Evolutionary conservation across 306 rosid genomes (phyloP).

Genomic region (Rosa lucieae): DNA sequence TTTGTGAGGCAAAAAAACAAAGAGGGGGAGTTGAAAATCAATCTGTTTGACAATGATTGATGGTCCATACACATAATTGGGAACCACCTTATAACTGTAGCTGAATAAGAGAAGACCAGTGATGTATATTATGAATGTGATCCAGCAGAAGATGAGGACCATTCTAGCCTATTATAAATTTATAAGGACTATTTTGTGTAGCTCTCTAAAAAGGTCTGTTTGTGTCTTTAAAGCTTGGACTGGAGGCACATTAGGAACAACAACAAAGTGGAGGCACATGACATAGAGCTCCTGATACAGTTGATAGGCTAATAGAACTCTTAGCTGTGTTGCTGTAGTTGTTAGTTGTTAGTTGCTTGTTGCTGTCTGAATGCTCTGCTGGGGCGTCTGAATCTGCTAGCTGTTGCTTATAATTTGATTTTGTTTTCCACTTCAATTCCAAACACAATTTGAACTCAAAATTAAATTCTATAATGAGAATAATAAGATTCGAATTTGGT

Average conservation of each 20-base stretch:
- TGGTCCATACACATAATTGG: neutral
- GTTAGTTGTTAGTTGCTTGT: conserved; percentile 12
- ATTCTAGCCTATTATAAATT: neutral
- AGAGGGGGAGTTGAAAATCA: neutral
- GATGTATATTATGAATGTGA: neutral
- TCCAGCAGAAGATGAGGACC: conserved; percentile 5
- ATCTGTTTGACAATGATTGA: neutral
- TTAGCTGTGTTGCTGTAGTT: neutral
- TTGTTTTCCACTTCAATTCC: neutral
- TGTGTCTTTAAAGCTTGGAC: neutral
- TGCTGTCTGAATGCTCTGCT: neutral
- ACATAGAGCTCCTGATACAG: neutral
- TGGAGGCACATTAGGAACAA: neutral
- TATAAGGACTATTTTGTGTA: neutral
- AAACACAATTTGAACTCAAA: neutral
- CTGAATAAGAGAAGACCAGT: neutral
- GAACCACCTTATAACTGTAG: neutral
- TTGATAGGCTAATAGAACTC: neutral
- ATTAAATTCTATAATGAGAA: neutral
- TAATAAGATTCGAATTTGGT: neutral
- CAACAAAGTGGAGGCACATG: neutral
- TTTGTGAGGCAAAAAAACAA: neutral
- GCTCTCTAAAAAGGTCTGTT: neutral
- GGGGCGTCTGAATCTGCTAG: neutral
- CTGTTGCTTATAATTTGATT: neutral